A percentile compares a stretch with the other conserved stretches of the same genome.
These are phyloP conservation scores for Didymellaceae sp. DNA, from an alignment of 2,329 filamentous ascomycete genomes.

Conservation along the genomic window DNA sequence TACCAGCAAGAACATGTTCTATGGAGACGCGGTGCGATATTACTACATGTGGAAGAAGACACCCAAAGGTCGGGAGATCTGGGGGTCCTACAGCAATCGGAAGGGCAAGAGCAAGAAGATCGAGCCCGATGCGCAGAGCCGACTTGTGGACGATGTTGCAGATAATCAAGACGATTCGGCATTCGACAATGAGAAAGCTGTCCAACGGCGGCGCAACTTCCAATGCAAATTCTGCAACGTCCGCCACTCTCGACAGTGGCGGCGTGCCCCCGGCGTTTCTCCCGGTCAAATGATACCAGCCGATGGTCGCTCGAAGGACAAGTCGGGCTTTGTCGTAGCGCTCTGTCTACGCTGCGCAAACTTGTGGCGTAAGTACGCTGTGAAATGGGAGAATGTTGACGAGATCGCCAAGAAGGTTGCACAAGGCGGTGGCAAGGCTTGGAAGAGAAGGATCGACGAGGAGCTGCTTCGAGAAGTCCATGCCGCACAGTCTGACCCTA, in stretches of 20 bases:
- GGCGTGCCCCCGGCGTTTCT: slow-evolving; percentile 80
- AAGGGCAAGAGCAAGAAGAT: slow-evolving; percentile 87
- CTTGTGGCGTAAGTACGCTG: slow-evolving; percentile 93
- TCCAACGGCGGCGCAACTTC: slow-evolving; percentile 79
- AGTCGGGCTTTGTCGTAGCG: slow-evolving; percentile 75
- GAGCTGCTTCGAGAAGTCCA: slow-evolving; percentile 77
- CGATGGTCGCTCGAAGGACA: slow-evolving; percentile 79
- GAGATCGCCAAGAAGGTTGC: slow-evolving; percentile 88
- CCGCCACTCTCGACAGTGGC: slow-evolving; percentile 85
- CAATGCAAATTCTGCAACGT: slow-evolving; percentile 92
- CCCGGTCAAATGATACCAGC: slow-evolving; percentile 72
- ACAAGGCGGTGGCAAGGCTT: slow-evolving; percentile 78
- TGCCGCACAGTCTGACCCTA: slow-evolving; percentile 43
- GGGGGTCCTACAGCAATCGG: slow-evolving; percentile 85
- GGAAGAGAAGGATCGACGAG: slow-evolving; percentile 90
- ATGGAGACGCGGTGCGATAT: slow-evolving; percentile 83
- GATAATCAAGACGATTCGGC: slow-evolving; percentile 94
- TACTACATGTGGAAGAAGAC: slow-evolving; percentile 99
- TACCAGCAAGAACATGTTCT: slow-evolving; percentile 76
- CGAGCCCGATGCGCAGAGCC: slow-evolving; percentile 63
- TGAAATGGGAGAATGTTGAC: slow-evolving; percentile 93
- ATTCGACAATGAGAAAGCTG: slow-evolving; percentile 87
- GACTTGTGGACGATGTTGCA: slow-evolving; percentile 89
- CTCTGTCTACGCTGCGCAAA: slow-evolving; percentile 90
- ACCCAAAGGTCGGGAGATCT: slow-evolving; percentile 80